Percentiles rank a stretch among this genome's conserved stretches.
Conservation (phyloP, 352 stramenopile species). For the Peronospora tabacina region DNA sequence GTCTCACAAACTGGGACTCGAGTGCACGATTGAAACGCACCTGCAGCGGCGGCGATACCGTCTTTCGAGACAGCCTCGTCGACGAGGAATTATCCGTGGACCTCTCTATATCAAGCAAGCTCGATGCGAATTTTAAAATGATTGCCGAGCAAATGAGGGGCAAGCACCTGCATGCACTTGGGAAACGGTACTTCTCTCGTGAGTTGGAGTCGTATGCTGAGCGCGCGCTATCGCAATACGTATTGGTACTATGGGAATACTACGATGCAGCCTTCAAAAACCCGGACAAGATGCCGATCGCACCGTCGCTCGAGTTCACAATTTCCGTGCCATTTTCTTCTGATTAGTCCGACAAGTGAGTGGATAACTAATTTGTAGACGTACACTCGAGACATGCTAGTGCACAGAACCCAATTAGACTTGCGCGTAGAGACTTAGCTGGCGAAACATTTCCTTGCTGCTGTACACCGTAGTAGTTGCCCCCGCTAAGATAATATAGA, state of each 20-base stretch:
- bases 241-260: conserved; percentile 75
- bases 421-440: conserved; percentile 71
- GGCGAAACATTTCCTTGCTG: conserved; percentile 64
- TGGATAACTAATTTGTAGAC: conserved; percentile 26
- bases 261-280: conserved; percentile 65
- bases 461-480: conserved; percentile 70
- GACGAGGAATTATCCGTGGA: conserved; percentile 80
- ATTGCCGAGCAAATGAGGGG: conserved; percentile 61
- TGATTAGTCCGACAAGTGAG: conserved; percentile 36
- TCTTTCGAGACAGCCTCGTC: conserved; percentile 69
- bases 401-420: conserved; percentile 19
- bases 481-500: conserved; percentile 36
- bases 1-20: conserved; percentile 61
- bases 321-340: conserved; percentile 63
- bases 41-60: conserved; percentile 32
- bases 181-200: conserved; percentile 47
- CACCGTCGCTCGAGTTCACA: conserved; percentile 74
- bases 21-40: conserved; percentile 42
- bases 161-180: conserved; percentile 4
- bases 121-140: conserved; percentile 85
- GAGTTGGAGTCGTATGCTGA: conserved; percentile 71
- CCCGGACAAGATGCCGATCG: conserved; percentile 35
- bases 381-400: conserved; percentile 11
- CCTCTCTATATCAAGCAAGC: conserved; percentile 70
- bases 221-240: conserved; percentile 64